These are phyloP conservation scores for Mycena alexandri DNA, from an alignment of 768 basidiomycete genomes.

Conservation along the genomic window DNA sequence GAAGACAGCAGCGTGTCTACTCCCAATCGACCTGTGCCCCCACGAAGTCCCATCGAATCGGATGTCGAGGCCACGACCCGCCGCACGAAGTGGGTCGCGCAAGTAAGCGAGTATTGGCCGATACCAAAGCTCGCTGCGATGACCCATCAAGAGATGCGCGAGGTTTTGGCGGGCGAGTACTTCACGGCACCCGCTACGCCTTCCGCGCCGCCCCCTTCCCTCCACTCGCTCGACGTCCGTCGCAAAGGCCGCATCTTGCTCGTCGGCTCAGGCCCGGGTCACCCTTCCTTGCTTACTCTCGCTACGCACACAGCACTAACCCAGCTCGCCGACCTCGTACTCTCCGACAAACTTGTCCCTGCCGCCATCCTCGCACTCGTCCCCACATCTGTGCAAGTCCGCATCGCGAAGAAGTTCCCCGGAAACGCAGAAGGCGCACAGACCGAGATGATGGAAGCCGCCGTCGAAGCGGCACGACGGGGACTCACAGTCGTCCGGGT, in stretches of 20 bases:
- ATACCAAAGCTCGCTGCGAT: conserved; percentile 80
- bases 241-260: conserved; percentile 83
- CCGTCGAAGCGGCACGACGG: conserved; percentile 81
- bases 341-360: conserved; percentile 97
- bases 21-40: conserved; percentile 78
- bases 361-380: conserved; percentile 88
- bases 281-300: conserved; percentile 90
- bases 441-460: conserved; percentile 93
- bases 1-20: conserved; percentile 69
- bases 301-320: conserved; percentile 88
- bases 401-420: conserved; percentile 96
- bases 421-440: conserved; percentile 98
- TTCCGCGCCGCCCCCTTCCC: conserved; percentile 37
- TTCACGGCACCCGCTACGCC: conserved; percentile 32
- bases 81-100: conserved; percentile 93
- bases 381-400: conserved; percentile 76
- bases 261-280: conserved; percentile 95
- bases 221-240: conserved; percentile 50
- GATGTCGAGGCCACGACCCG: conserved; percentile 64
- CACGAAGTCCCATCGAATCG: conserved; percentile 56
- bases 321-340: conserved; percentile 84
- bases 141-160: conserved; percentile 74
- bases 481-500: conserved; percentile 92
- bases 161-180: conserved; percentile 63
- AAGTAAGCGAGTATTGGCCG: conserved; percentile 97